Conservation (phyloP, 805 yeast genomes). For the Candida khao-thaluensis region DNA sequence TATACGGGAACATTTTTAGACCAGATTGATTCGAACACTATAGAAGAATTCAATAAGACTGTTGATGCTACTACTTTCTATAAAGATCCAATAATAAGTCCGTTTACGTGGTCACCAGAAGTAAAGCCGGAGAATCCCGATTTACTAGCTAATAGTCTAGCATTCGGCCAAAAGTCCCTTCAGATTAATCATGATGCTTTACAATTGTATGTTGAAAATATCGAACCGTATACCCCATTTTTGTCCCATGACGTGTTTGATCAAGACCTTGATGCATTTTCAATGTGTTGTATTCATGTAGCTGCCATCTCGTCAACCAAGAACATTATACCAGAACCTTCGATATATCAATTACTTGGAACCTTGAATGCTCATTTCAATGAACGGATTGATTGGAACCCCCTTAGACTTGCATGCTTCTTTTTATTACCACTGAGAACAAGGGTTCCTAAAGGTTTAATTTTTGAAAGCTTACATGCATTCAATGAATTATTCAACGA, state of each 20-base stretch:
- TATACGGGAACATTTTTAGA: conserved; percentile 19
- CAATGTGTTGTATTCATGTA: conserved; percentile 19
- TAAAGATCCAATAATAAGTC: conserved; percentile 1
- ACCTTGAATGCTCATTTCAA: conserved; percentile 8
- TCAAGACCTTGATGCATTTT: conserved; percentile 14
- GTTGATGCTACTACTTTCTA: conserved; percentile 1
- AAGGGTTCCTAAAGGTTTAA: conserved; percentile 8
- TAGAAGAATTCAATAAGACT: conserved; percentile 14
- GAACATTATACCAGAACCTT: conserved; percentile 12
- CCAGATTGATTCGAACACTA: conserved; percentile 13
- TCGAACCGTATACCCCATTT: conserved; percentile 22
- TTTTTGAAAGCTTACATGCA: conserved; percentile 11
- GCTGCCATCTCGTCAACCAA: conserved; percentile 16
- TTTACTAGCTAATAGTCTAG: background rate
- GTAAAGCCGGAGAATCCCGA: background rate
- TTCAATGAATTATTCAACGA: conserved; percentile 16
- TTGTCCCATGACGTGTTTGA: conserved; percentile 15
- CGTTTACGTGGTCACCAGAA: conserved; percentile 5
- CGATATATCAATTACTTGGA: conserved; percentile 10
- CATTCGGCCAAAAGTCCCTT: background rate
- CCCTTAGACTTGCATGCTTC: conserved; percentile 17
- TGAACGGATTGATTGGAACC: conserved; percentile 16
- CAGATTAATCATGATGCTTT: conserved; percentile 3
- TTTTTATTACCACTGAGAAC: conserved; percentile 19
- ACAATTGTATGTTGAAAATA: conserved; percentile 13